A percentile compares a stretch with the other conserved stretches of the same genome.
phyloP scores from a whole-genome alignment of 2,329 filamentous ascomycete species.

The Fusarium falciforme region DNA sequence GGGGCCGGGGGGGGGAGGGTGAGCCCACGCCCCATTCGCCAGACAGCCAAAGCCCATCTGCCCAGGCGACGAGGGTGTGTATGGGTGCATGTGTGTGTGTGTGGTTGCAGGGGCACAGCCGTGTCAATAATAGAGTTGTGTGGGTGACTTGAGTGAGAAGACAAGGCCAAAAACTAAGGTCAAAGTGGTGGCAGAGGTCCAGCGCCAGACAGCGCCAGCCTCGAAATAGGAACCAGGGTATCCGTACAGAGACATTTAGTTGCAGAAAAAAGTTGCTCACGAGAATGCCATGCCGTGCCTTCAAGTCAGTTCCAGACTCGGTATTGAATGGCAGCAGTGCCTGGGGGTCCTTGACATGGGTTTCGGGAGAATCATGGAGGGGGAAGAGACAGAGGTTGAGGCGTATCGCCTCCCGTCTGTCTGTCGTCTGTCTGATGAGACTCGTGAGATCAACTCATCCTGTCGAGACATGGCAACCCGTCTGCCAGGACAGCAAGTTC shows the following conservation, averaged over 20 bases:
- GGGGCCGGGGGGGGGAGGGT: slow-evolving; percentile 24
- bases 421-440: not conserved
- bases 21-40: slow-evolving; percentile 28
- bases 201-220: slow-evolving; percentile 34
- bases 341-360: slow-evolving; percentile 30
- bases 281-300: slow-evolving; percentile 24
- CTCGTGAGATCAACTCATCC: not conserved
- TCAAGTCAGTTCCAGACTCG: slow-evolving; percentile 33
- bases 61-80: slow-evolving; percentile 26
- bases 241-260: slow-evolving; percentile 2
- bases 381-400: slow-evolving; percentile 32
- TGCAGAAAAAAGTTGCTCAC: slow-evolving; percentile 30
- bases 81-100: slow-evolving; percentile 8
- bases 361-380: slow-evolving; percentile 29
- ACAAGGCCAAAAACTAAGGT: slow-evolving; percentile 25
- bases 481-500: not conserved
- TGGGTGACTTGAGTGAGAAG: slow-evolving; percentile 10
- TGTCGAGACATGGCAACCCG: not conserved
- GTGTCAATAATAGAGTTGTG: slow-evolving; percentile 12
- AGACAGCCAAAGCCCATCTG: slow-evolving; percentile 29
- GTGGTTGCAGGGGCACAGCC: slow-evolving; percentile 21
- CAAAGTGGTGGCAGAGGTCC: slow-evolving; percentile 21
- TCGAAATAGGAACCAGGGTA: slow-evolving; percentile 21
- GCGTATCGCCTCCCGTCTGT: slow-evolving; percentile 29
- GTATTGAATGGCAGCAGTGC: slow-evolving; percentile 27